A percentile compares a stretch with the other conserved stretches of the same genome.
phyloP scores from a whole-genome alignment of 441 rosid species.

The Gossypium schwendimanii region DNA sequence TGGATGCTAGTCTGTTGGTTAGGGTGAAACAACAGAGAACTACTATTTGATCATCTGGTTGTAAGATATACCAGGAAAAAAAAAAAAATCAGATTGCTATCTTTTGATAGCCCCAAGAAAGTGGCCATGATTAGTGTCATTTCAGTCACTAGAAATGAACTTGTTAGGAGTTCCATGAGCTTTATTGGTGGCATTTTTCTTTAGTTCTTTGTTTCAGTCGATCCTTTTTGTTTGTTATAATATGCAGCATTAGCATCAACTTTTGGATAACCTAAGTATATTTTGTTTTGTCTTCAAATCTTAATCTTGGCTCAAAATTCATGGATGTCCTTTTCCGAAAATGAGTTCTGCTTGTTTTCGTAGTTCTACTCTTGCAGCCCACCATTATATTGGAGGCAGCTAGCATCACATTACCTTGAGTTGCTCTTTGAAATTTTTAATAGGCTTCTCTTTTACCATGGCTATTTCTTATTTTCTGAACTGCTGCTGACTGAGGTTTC shows the following conservation, averaged over 20 bases:
- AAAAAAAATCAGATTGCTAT: background rate
- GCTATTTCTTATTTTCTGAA: background rate
- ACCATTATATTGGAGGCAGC: constrained; percentile 6
- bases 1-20: background rate
- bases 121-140: background rate
- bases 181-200: background rate
- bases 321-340: constrained; percentile 1
- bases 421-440: constrained; percentile 9
- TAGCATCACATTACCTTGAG: constrained; percentile 5
- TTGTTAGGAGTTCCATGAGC: background rate
- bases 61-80: background rate
- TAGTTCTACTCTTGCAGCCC: background rate
- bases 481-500: constrained; percentile 4
- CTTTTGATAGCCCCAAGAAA: constrained; percentile 2
- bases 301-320: constrained; percentile 7
- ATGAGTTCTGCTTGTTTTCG: constrained; percentile 2
- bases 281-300: constrained; percentile 13
- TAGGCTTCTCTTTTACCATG: background rate
- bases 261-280: background rate
- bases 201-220: background rate
- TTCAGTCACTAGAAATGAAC: background rate
- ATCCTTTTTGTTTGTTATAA: constrained; percentile 1
- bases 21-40: background rate
- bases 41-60: background rate
- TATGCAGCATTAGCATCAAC: constrained; percentile 2